Evolutionary conservation across 495 filamentous ascomycete genomes (phyloP), one percentile per base, ranked within the genome.

Genomic region (Aspergillus kassunensis): DNA sequence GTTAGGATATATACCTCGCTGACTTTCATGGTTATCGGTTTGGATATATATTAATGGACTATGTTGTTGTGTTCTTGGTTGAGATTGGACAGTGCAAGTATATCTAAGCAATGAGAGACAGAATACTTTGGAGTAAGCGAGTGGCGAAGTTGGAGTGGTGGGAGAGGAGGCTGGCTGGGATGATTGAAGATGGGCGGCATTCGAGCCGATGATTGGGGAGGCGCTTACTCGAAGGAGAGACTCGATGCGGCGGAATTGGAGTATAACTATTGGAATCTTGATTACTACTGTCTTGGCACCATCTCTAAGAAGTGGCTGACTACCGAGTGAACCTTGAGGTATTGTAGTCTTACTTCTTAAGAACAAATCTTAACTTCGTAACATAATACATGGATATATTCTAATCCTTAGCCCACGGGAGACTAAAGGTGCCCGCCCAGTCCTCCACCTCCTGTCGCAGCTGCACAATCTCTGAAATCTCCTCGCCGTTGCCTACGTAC

Each of bases 341-440:
- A n/a, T 29, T 6, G 27, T 29, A 11, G 27, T 29, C 5, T 29
- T 11, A 6, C 27, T 11, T 29, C 11, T 5, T 29, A 29, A 6
- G 12, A n/a, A 10, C 7, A 33, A 29, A 11, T 24, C 13, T 29
- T 43, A n/a, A 29, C n/a, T 9, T 29, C 49, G 55, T 60, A 61
- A 53, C 45, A 54, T 55, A 54, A 61, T 45, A 49, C 49, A 55
- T 57, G 25, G 35, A 64, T 39, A 48, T 46, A 34, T 27, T 24
- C 56, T 74, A 64, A 46, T 74, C 68, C 59, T 80, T 73, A 0
- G 55, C 55, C 93, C 93, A 97, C 11, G 92, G 93, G 58, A 97
- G 68, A 36, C 83, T 82, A 64, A 96, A 98, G 5, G 89, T 95
- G 12, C 91, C 87, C 10, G 96, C 89, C 95, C 95, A 99, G 60